Conservation (phyloP, 192 early-diverging fungal species). For the Chytriomyces hyalinus region DNA sequence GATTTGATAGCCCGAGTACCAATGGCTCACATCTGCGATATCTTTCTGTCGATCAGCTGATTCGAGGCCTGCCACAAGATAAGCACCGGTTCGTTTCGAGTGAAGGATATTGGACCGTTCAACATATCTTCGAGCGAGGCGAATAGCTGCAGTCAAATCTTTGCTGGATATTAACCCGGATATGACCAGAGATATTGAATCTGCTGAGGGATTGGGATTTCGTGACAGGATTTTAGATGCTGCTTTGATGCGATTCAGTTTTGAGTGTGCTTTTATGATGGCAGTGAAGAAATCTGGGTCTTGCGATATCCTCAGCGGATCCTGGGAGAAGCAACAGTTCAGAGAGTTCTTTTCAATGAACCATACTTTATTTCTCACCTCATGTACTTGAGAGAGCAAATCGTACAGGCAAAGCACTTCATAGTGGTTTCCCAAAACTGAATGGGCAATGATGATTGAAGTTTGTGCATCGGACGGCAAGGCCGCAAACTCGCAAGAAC, state of each 20-base stretch:
- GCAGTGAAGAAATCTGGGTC: constrained; percentile 16
- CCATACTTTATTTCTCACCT: background rate
- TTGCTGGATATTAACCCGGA: background rate
- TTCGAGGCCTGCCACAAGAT: constrained; percentile 1
- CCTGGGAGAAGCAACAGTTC: background rate
- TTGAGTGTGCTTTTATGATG: constrained; percentile 10
- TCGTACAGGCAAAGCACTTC: constrained; percentile 26
- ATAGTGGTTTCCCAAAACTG: constrained; percentile 29
- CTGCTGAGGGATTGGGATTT: constrained; percentile 1
- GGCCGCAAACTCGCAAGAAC: background rate
- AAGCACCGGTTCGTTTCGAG: constrained; percentile 5
- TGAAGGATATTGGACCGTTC: background rate
- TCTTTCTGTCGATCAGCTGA: background rate
- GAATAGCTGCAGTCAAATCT: background rate
- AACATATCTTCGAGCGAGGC: constrained; percentile 10
- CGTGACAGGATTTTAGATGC: background rate
- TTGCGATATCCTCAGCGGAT: constrained; percentile 4
- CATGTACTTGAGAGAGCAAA: background rate
- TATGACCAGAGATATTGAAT: constrained; percentile 11
- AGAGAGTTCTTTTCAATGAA: background rate
- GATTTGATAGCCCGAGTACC: background rate
- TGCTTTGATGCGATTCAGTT: background rate
- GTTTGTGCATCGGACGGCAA: background rate
- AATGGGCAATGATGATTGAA: constrained; percentile 25
- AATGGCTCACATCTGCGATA: background rate